These are phyloP conservation scores for Scutellaria barbata DNA, from an alignment of 257 asterid species.

Conservation along the genomic window DNA sequence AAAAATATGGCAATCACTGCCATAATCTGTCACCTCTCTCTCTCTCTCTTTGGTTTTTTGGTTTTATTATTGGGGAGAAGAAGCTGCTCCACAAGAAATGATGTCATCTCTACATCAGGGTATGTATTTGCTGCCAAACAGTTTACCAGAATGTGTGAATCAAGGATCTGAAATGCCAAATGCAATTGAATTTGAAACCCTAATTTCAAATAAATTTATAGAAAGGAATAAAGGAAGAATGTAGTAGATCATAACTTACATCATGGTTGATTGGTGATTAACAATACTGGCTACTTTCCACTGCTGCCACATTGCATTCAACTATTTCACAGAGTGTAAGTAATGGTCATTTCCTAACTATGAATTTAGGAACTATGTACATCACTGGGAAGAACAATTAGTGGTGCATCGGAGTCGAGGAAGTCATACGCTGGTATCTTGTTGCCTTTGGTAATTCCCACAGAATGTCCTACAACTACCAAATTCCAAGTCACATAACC, in stretches of 20 bases:
- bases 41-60: background rate
- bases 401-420: slow-evolving; percentile 4
- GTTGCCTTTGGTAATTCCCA: slow-evolving; percentile 19
- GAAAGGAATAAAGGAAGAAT: background rate
- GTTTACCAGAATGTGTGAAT: background rate
- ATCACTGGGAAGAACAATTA: background rate
- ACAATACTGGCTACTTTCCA: background rate
- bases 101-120: background rate
- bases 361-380: background rate
- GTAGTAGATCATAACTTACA: background rate
- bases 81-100: background rate
- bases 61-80: slow-evolving; percentile 2
- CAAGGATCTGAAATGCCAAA: slow-evolving; percentile 12
- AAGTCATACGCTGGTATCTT: background rate
- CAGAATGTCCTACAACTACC: slow-evolving; percentile 5
- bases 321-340: background rate
- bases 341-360: background rate
- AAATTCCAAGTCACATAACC: slow-evolving; percentile 1
- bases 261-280: background rate
- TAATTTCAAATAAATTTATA: background rate
- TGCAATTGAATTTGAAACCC: background rate
- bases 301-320: background rate
- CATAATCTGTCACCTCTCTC: slow-evolving; percentile 26
- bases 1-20: slow-evolving; percentile 45
- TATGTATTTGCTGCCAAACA: background rate